Evolutionary conservation across 768 basidiomycete genomes (phyloP).

Genomic region (Leccinum barrowsii): DNA sequence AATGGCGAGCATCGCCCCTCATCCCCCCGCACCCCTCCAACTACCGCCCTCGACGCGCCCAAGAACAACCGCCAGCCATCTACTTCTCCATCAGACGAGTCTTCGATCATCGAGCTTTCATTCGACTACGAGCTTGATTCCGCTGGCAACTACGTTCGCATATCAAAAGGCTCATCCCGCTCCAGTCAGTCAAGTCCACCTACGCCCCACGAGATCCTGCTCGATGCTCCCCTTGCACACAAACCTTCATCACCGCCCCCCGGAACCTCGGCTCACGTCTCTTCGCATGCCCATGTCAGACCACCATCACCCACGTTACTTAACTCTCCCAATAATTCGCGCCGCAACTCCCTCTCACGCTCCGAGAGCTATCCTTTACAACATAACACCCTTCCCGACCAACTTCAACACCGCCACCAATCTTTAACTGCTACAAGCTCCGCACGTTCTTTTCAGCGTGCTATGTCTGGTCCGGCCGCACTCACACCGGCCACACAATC

Average conservation of each 20-base stretch:
- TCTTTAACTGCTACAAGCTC: conserved; percentile 17
- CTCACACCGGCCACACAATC: conserved; percentile 30
- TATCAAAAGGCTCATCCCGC: conserved; percentile 42
- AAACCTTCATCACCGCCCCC: conserved; percentile 28
- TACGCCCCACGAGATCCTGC: conserved; percentile 36
- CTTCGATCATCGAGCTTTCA: conserved; percentile 44
- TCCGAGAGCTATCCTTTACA: conserved; percentile 61
- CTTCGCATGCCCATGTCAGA: conserved; percentile 21
- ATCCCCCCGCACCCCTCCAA: conserved; percentile 30
- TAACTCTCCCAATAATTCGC: conserved; percentile 36
- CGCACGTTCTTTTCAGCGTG: conserved; percentile 61
- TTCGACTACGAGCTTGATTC: conserved; percentile 47
- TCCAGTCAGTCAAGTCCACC: conserved; percentile 38
- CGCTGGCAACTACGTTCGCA: conserved; percentile 42
- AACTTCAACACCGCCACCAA: conserved; percentile 30
- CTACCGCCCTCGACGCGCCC: conserved; percentile 26
- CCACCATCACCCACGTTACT: conserved; percentile 34
- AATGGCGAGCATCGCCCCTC: conserved; percentile 30
- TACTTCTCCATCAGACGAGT: conserved; percentile 42
- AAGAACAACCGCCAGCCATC: conserved; percentile 32
- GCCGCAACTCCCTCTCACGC: conserved; percentile 55
- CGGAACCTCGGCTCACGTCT: conserved; percentile 15
- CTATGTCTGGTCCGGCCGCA: conserved; percentile 56
- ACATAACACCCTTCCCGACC: conserved; percentile 29
- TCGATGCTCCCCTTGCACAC: conserved; percentile 22